Base-by-base conservation (phyloP, 441 rosid species). In the Aquilaria agallochum region DNA sequence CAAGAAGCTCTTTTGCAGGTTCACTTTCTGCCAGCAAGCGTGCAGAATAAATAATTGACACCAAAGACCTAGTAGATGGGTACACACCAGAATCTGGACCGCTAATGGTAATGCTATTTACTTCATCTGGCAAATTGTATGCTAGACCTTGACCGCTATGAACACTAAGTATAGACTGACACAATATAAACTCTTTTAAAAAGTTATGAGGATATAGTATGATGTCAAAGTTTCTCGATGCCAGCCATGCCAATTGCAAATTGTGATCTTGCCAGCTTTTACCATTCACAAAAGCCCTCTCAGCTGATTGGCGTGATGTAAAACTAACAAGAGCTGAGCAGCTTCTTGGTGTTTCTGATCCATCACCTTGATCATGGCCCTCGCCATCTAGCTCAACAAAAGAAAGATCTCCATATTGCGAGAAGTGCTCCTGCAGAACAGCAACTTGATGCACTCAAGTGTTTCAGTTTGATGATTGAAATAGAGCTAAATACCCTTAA, bases 211-310 rank as follows among this genome's bases (percentile, higher is more conserved):
- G 15, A 15, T 15, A 15, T 15, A 15, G 15, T 15, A 15, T 15
- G 15, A 15, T 15, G 15, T 15, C 15, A 15, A 15, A 15, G 15
- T 15, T 15, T 15, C 15, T 62, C 53, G 83, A 69, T 49, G 75
- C 76, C 72, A 78, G 67, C 99, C 99, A 95, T 48, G 49, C 55
- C 53, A 92, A 79, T 79, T 79, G 85, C 81, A 95, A 77, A 68
- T 61, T 73, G 59, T 86, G 82, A 70, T 87, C 96, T 75, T 81
- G 77, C 98, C 98, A 95, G 72, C 78, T 75, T 76, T 90, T 95
- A 74, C 86, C 93, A 74, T 85, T 87, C 13, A 65, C 55, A 72
- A 88, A 90, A 55, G 99, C 99, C 71, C 69, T 86, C 77, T 90
- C 98, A 9, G 98, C 98, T 40, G 92, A 76, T 15, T 55, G 74